Evolutionary conservation across 257 asterid species (phyloP).

Genomic region (Plectranthus barbatus): DNA sequence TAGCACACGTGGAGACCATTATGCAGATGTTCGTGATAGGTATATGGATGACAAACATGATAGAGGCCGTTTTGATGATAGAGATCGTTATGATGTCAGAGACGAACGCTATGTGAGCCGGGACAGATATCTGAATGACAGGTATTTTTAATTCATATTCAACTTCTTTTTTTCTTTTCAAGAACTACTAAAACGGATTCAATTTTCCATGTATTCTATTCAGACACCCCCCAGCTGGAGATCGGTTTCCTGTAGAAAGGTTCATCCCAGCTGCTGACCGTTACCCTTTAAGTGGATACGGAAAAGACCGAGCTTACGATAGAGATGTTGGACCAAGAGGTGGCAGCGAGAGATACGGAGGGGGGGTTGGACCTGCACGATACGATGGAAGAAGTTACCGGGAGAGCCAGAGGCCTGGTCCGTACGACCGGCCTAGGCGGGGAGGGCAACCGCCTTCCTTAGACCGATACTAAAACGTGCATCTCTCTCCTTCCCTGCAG

Average conservation of each 20-base stretch:
- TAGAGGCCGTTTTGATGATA: slow-evolving; percentile 68
- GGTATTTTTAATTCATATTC: no score
- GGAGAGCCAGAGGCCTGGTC: slow-evolving; percentile 60
- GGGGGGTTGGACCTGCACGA: slow-evolving; percentile 45
- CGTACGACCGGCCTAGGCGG: slow-evolving; percentile 71
- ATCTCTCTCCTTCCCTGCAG: no score
- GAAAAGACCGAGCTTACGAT: slow-evolving; percentile 52
- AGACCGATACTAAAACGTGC: slow-evolving; percentile 54
- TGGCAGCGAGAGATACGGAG: slow-evolving; percentile 45
- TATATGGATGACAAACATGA: slow-evolving; percentile 68
- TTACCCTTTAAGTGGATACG: slow-evolving; percentile 50
- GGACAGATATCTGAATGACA: slow-evolving; percentile 61
- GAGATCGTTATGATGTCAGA: slow-evolving; percentile 66
- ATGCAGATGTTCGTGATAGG: slow-evolving; percentile 68
- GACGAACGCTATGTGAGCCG: slow-evolving; percentile 72
- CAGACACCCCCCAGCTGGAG: slow-evolving; percentile 64
- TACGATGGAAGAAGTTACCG: slow-evolving; percentile 54
- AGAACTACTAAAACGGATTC: not conserved
- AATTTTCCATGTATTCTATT: not conserved
- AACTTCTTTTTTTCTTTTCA: no score
- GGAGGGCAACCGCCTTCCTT: slow-evolving; percentile 61
- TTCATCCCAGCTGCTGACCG: slow-evolving; percentile 54
- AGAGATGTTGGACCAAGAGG: slow-evolving; percentile 54
- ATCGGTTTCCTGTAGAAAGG: slow-evolving; percentile 51
- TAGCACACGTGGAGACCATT: slow-evolving; percentile 72